phyloP scores from a whole-genome alignment of 139 green algal species.

The Bryopsis sp. region DNA sequence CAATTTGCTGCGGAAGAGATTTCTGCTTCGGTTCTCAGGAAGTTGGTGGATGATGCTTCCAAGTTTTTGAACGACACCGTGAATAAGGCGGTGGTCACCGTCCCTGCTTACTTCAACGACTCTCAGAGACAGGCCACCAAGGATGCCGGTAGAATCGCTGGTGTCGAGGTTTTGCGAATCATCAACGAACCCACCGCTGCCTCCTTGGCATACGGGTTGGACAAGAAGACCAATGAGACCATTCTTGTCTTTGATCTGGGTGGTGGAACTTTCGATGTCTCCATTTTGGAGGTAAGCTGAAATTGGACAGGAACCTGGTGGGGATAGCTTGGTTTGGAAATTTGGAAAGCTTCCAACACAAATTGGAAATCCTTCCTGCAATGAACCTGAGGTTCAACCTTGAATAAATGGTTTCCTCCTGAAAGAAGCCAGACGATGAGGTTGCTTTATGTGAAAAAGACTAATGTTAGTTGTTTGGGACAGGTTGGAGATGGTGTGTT shows the following conservation, averaged over 20 bases:
- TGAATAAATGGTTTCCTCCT: no score
- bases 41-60: slow-evolving; percentile 79
- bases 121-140: slow-evolving; percentile 78
- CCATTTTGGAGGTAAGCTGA: slow-evolving; percentile 79
- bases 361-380: no score
- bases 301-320: background rate
- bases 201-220: slow-evolving; percentile 95
- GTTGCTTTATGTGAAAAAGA: no score
- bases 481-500: slow-evolving; percentile 98
- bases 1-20: slow-evolving; percentile 98
- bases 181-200: slow-evolving; percentile 99
- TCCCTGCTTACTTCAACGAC: slow-evolving; percentile 99
- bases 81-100: slow-evolving; percentile 94
- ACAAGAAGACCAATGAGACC: slow-evolving; percentile 97
- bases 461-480: no score
- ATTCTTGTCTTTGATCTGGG: slow-evolving; percentile 99
- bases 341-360: no score
- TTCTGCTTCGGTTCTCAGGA: slow-evolving; percentile 89
- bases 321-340: no score
- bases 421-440: no score
- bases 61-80: slow-evolving; percentile 81
- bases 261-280: slow-evolving; percentile 98
- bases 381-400: no score
- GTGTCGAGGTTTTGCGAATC: slow-evolving; percentile 96
- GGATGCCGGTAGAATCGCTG: slow-evolving; percentile 79